phyloP scores from a whole-genome alignment of 2,329 filamentous ascomycete species.

The Neoarthrinium moseri region DNA sequence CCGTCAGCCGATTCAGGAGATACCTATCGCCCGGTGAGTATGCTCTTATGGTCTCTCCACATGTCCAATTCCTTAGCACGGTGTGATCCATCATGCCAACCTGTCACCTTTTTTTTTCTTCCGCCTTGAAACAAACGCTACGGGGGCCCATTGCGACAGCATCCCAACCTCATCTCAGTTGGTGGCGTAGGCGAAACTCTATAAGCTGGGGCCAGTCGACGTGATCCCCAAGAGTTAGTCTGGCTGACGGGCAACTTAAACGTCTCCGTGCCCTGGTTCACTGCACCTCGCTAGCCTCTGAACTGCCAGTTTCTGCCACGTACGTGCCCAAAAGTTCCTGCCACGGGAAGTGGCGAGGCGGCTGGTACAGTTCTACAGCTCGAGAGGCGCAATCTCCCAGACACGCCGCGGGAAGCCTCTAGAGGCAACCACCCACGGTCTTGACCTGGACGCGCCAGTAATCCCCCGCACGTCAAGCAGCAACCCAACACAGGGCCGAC shows the following conservation, averaged over 20 bases:
- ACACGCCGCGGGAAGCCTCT: background rate
- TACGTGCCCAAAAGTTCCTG: constrained; percentile 1
- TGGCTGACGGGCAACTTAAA: background rate
- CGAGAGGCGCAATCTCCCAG: too few relatives aligned
- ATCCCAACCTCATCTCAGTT: too few relatives aligned
- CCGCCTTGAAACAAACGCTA: too few relatives aligned
- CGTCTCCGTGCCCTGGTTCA: background rate
- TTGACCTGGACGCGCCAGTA: background rate
- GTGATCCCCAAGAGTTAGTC: background rate
- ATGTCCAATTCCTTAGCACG: too few relatives aligned
- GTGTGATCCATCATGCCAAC: too few relatives aligned
- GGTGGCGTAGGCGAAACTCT: constrained; percentile 8
- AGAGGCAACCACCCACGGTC: constrained; percentile 1
- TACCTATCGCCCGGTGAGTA: constrained; percentile 55
- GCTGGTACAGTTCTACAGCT: too few relatives aligned
- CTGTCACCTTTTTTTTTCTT: too few relatives aligned
- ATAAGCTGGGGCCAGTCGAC: constrained; percentile 7
- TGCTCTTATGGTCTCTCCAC: background rate
- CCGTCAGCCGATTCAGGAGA: constrained; percentile 57
- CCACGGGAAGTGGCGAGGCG: too few relatives aligned
- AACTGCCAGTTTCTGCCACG: background rate
- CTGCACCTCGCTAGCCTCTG: constrained; percentile 1
- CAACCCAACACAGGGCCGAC: too few relatives aligned
- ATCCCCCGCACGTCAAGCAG: constrained; percentile 5
- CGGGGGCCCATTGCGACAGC: too few relatives aligned